A percentile compares a stretch with the other conserved stretches of the same genome.
Evolutionary conservation across 306 rosid genomes (phyloP).

Genomic region (Parietaria judaica): DNA sequence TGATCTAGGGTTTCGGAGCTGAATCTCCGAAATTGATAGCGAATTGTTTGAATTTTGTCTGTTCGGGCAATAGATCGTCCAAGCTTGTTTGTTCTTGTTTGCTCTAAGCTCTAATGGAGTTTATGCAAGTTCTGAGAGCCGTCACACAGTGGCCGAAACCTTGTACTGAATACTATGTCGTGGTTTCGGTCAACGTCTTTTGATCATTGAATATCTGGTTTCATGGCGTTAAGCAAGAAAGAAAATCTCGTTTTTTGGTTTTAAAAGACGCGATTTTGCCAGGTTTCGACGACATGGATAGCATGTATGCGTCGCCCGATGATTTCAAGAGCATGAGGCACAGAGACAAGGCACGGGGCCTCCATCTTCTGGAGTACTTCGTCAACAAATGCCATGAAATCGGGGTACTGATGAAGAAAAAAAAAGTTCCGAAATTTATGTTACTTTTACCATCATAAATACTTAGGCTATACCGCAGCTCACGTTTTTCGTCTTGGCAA

Average conservation of each 20-base stretch:
- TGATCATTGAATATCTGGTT: neutral
- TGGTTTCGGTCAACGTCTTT: neutral
- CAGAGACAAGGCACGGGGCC: slow-evolving; percentile 50
- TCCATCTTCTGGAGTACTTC: slow-evolving; percentile 73
- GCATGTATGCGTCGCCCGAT: slow-evolving; percentile 74
- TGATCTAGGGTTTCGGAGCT: neutral
- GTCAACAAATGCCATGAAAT: slow-evolving; percentile 74
- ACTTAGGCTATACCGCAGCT: neutral
- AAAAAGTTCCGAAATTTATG: neutral
- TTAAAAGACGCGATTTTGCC: slow-evolving; percentile 15
- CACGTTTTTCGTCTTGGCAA: slow-evolving; percentile 5
- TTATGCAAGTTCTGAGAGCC: too few species aligned
- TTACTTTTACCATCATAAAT: neutral
- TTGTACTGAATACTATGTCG: neutral
- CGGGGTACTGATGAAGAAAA: slow-evolving; percentile 43
- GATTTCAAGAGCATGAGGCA: slow-evolving; percentile 55
- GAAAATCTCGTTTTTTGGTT: slow-evolving; percentile 1
- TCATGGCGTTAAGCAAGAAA: neutral
- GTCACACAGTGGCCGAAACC: too few species aligned
- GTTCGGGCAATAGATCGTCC: neutral
- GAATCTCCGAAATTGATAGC: slow-evolving; percentile 4
- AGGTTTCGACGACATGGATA: slow-evolving; percentile 82
- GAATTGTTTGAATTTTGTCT: neutral
- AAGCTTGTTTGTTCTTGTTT: too few species aligned
- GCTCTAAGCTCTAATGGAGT: too few species aligned